These are phyloP conservation scores for Zopfochytrium polystomum DNA, from an alignment of 371 early-diverging fungal genomes.

Conservation along the genomic window DNA sequence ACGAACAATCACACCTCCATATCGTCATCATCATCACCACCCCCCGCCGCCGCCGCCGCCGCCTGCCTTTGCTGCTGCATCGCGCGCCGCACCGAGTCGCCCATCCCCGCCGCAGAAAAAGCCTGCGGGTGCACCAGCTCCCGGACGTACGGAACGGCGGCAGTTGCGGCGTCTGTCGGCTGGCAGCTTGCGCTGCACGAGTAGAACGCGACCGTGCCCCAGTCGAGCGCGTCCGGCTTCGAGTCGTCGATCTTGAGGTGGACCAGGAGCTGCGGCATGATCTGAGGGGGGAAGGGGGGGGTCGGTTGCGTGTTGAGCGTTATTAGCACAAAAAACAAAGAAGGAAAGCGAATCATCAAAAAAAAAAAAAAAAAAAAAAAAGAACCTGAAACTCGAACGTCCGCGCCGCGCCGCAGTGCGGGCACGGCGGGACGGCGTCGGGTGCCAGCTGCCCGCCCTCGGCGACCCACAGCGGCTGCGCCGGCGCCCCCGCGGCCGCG, in stretches of 20 bases:
- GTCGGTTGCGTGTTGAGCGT: too few species aligned
- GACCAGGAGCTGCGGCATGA: slow-evolving; percentile 81
- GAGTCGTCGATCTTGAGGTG: slow-evolving; percentile 73
- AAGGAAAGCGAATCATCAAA: neutral
- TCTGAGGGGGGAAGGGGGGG: slow-evolving; percentile 33
- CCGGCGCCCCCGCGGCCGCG: neutral
- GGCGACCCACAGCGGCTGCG: slow-evolving; percentile 75
- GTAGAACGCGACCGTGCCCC: slow-evolving; percentile 86
- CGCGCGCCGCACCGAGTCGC: slow-evolving; percentile 28
- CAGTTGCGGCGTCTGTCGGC: slow-evolving; percentile 30
- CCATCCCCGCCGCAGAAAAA: slow-evolving; percentile 49
- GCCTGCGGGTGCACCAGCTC: slow-evolving; percentile 70
- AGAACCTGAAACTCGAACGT: slow-evolving; percentile 89
- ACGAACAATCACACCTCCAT: neutral
- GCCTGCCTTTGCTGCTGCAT: slow-evolving; percentile 5
- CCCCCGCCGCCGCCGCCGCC: neutral
- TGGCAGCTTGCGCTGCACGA: slow-evolving; percentile 84
- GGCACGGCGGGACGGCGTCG: slow-evolving; percentile 68
- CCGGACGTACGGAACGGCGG: slow-evolving; percentile 51
- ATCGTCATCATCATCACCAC: neutral
- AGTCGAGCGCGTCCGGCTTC: slow-evolving; percentile 76
- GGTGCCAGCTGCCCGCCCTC: slow-evolving; percentile 59
- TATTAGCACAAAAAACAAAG: too few species aligned
- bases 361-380: neutral
- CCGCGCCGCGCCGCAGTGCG: slow-evolving; percentile 68